Evolutionary conservation across 345 rosid species (phyloP).

Genomic region (Arabis alpina): DNA sequence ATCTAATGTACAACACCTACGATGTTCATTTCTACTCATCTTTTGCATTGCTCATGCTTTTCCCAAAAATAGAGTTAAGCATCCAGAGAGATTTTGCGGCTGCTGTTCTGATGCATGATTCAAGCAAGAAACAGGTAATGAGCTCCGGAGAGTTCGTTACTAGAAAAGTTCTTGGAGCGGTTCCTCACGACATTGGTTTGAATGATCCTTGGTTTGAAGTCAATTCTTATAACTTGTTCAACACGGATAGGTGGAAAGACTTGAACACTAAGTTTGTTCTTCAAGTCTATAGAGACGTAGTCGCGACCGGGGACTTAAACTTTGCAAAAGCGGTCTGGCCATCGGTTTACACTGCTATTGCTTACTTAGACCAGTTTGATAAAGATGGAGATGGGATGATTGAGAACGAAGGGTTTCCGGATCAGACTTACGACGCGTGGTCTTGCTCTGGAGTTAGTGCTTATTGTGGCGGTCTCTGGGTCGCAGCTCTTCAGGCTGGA

Average conservation of each 20-base stretch:
- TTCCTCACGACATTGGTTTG: conserved; percentile 77
- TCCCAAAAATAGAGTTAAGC: conserved; percentile 76
- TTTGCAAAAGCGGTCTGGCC: conserved; percentile 78
- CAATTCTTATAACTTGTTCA: conserved; percentile 67
- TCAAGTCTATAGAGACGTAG: conserved; percentile 67
- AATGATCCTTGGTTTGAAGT: conserved; percentile 77
- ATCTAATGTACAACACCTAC: conserved; percentile 75
- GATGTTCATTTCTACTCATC: conserved; percentile 88
- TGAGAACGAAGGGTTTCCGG: conserved; percentile 85
- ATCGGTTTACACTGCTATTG: conserved; percentile 69
- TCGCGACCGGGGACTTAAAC: conserved; percentile 65
- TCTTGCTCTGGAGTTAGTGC: conserved; percentile 68
- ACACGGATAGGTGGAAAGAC: conserved; percentile 77
- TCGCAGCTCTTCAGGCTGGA: conserved; percentile 79
- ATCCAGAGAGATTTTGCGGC: conserved; percentile 83
- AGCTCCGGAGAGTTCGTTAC: conserved; percentile 58
- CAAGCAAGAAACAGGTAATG: conserved; percentile 58
- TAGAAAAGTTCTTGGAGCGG: conserved; percentile 63
- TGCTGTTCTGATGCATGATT: conserved; percentile 72
- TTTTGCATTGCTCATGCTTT: conserved; percentile 72
- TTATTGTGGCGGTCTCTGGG: conserved; percentile 84
- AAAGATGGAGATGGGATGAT: conserved; percentile 83
- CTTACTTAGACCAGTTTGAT: conserved; percentile 84
- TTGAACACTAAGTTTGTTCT: conserved; percentile 81
- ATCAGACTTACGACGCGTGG: conserved; percentile 86